phyloP scores from a whole-genome alignment of 331 rosid species.

The Rosa hybrid region DNA sequence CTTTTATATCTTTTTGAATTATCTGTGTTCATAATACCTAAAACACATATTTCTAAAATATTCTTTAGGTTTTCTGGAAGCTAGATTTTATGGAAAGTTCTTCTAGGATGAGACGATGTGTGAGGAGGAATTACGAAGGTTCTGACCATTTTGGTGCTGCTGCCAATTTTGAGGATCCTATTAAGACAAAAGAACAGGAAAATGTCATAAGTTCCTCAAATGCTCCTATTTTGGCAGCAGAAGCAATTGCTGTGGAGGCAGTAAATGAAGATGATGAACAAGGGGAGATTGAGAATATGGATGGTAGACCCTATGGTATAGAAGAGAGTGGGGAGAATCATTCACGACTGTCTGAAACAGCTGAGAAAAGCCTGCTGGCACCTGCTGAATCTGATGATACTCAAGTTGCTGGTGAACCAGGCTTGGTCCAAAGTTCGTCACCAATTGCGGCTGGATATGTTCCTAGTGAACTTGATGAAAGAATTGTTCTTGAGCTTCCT shows the following conservation, averaged over 20 bases:
- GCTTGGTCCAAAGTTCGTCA: constrained; percentile 57
- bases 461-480: constrained; percentile 89
- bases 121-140: constrained; percentile 81
- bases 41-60: neutral
- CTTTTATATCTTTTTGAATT: constrained; percentile 18
- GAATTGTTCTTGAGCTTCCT: constrained; percentile 87
- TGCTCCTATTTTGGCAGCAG: constrained; percentile 74
- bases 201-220: constrained; percentile 45
- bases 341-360: constrained; percentile 46
- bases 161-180: constrained; percentile 73
- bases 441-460: constrained; percentile 76
- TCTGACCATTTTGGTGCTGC: constrained; percentile 93
- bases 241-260: constrained; percentile 71
- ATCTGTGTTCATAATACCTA: neutral
- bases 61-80: constrained; percentile 87
- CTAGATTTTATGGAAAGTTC: constrained; percentile 95
- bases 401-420: constrained; percentile 55
- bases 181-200: constrained; percentile 41
- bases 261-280: constrained; percentile 70
- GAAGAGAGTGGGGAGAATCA: constrained; percentile 47
- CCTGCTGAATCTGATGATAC: constrained; percentile 50
- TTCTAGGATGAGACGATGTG: constrained; percentile 82
- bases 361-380: constrained; percentile 38
- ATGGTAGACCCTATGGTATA: constrained; percentile 40
- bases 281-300: constrained; percentile 59